Evolutionary conservation across 148 eudicot species (phyloP).

Genomic region (Heliosperma pusillum): DNA sequence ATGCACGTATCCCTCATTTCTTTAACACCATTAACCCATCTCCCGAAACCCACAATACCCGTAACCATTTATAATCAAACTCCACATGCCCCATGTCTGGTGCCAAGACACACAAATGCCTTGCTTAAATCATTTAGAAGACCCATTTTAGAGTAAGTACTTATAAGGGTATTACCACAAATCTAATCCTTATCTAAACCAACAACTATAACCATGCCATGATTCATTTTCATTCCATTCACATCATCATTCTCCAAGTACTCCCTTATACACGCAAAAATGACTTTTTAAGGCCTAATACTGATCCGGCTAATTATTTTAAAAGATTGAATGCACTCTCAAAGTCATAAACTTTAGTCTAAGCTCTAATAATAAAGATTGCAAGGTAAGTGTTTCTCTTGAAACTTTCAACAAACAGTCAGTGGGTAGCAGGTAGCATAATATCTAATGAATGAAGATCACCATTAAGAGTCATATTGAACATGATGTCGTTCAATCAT

Average conservation of each 20-base stretch:
- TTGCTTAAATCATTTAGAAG: conserved; percentile 45
- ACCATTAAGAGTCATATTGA: no score
- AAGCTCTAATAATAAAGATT: conserved; percentile 77
- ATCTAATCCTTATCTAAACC: conserved; percentile 56
- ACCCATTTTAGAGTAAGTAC: conserved; percentile 63
- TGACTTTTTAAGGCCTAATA: conserved; percentile 62
- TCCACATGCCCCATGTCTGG: conserved; percentile 68
- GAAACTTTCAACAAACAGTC: conserved; percentile 65
- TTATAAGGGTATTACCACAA: conserved; percentile 61
- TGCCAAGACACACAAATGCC: conserved; percentile 44
- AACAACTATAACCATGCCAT: conserved; percentile 46
- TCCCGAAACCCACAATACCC: conserved; percentile 51
- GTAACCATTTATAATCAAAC: conserved; percentile 60
- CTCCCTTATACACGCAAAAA: conserved; percentile 63
- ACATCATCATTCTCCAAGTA: conserved; percentile 45
- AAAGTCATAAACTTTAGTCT: conserved; percentile 49
- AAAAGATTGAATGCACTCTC: conserved; percentile 42
- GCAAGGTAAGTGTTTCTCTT: conserved; percentile 57
- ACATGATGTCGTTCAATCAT: no score
- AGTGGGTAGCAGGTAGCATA: conserved; percentile 64
- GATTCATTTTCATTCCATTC: conserved; percentile 39
- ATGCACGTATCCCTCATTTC: conserved; percentile 42
- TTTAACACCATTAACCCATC: conserved; percentile 43
- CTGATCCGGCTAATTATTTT: conserved; percentile 40
- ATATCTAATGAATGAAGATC: conserved; percentile 34